Percentiles rank a stretch among this genome's conserved stretches.
Conservation (phyloP, 768 basidiomycete genomes). For the Mycena epipterygia region DNA sequence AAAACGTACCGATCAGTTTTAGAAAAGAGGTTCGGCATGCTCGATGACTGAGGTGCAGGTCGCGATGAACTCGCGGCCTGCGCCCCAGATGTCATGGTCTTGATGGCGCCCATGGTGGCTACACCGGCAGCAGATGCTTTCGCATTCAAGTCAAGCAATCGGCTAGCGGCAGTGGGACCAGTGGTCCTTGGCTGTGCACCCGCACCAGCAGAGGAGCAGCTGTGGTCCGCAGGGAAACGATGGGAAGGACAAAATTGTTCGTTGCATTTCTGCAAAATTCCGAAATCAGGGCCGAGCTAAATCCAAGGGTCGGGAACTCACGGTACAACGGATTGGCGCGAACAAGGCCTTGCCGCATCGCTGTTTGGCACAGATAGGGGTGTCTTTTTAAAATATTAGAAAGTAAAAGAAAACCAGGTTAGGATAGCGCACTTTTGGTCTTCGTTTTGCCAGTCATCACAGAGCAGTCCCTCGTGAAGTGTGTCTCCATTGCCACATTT, state of each 20-base stretch:
- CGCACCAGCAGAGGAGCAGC: constrained; percentile 54
- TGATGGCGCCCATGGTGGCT: constrained; percentile 46
- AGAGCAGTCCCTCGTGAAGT: constrained; percentile 75
- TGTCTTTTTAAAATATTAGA: too few species aligned
- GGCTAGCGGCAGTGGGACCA: constrained; percentile 56
- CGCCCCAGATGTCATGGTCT: constrained; percentile 50
- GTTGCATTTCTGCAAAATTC: constrained; percentile 68
- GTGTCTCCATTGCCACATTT: constrained; percentile 84
- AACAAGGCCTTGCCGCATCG: constrained; percentile 83
- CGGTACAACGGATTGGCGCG: constrained; percentile 80
- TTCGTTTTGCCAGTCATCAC: constrained; percentile 76
- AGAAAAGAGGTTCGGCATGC: constrained; percentile 51
- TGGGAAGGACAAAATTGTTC: constrained; percentile 83
- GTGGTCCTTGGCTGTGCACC: constrained; percentile 33
- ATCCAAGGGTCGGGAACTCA: constrained; percentile 54
- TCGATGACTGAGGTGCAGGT: constrained; percentile 28
- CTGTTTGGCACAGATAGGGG: constrained; percentile 69
- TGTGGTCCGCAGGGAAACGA: constrained; percentile 83
- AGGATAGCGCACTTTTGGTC: too few species aligned
- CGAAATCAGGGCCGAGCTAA: constrained; percentile 5
- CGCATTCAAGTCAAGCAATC: constrained; percentile 51
- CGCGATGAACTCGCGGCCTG: constrained; percentile 37
- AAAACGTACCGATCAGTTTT: constrained; percentile 76
- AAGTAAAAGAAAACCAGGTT: too few species aligned
- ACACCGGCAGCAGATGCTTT: constrained; percentile 53